Evolutionary conservation across 805 yeast species (phyloP), one percentile per base, ranked within the genome.

Genomic region (Starmerella tilneyi): DNA sequence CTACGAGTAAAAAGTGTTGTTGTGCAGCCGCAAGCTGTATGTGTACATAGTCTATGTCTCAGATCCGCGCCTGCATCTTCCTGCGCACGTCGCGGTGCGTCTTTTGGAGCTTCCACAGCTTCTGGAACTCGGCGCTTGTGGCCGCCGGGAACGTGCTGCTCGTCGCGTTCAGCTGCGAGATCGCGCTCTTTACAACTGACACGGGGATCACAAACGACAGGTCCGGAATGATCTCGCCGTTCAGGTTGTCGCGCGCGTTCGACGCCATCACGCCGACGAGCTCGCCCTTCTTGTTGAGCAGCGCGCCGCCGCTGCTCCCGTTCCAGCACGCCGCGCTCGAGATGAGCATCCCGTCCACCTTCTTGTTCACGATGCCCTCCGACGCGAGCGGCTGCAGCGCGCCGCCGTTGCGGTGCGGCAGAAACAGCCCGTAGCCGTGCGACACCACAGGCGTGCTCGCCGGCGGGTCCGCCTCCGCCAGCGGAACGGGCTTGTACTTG

Each of bases 271-370:
- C 55, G 2, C 67, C 67, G 9, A 63, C 60, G 8, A 63, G 56
- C 26, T 56, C 52, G 9, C 44, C 16, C 1, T 33, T 23, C 5
- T 24, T 24, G 43, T 59, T 51, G 35, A 60, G 49, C 5, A 63
- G 48, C 0, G 57, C 65, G 7, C 67, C 67, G 5, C 67, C 67
- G 9, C 66, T 62, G 16, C 66, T 62, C 1, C 67, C 67, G 27
- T 63, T 63, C 67, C 67, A 63, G 53, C 67, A 63, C 20, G 59
- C 58, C 2, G 67, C 61, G 2, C 63, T 52, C 11, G 60, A 44
- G 3, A 63, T 54, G 8, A 60, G 43, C 63, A 63, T 55, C 12
- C 51, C 53, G 1, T 26, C 40, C n/a, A 44, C 43, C 4, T 34
- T 5, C 22, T 31, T 33, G 45, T 40, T 37, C 11, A 52, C 39